Percentiles rank a stretch among this genome's conserved stretches.
phyloP scores from a whole-genome alignment of 2,329 filamentous ascomycete genomes.

The Botryotinia calthae region DNA sequence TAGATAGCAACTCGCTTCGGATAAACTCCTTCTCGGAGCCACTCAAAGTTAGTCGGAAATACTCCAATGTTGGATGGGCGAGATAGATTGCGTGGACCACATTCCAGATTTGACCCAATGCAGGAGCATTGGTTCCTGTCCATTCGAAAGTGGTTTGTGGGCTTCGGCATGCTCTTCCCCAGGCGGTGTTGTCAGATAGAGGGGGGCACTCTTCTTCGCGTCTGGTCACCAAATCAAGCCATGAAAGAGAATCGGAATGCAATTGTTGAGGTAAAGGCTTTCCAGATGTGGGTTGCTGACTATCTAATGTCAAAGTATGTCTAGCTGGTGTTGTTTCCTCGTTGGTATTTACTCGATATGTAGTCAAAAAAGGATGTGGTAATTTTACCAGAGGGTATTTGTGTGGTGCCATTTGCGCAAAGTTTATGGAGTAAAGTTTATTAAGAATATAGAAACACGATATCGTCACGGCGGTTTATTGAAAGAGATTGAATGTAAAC shows the following conservation, averaged over 20 bases:
- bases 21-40: conserved; percentile 36
- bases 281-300: conserved; percentile 19
- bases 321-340: conserved; percentile 21
- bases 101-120: conserved; percentile 42
- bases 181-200: conserved; percentile 41
- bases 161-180: conserved; percentile 38
- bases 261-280: conserved; percentile 31
- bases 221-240: conserved; percentile 32
- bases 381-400: conserved; percentile 28
- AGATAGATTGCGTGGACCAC: conserved; percentile 42
- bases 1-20: conserved; percentile 36
- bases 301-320: conserved; percentile 22
- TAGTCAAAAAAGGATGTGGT: conserved; percentile 28
- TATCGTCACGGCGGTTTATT: background rate
- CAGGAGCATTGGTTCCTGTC: conserved; percentile 36
- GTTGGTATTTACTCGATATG: conserved; percentile 27
- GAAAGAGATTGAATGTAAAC: background rate
- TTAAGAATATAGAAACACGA: background rate
- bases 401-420: conserved; percentile 14
- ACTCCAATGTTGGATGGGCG: conserved; percentile 37
- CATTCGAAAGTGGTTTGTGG: conserved; percentile 40
- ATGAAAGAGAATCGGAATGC: conserved; percentile 36
- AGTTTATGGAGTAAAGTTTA: background rate
- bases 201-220: conserved; percentile 26
- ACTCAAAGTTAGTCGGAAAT: conserved; percentile 39